A percentile compares a stretch with the other conserved stretches of the same genome.
Conservation (phyloP, 805 yeast species). For the Wickerhamiella allomyrinae region DNA sequence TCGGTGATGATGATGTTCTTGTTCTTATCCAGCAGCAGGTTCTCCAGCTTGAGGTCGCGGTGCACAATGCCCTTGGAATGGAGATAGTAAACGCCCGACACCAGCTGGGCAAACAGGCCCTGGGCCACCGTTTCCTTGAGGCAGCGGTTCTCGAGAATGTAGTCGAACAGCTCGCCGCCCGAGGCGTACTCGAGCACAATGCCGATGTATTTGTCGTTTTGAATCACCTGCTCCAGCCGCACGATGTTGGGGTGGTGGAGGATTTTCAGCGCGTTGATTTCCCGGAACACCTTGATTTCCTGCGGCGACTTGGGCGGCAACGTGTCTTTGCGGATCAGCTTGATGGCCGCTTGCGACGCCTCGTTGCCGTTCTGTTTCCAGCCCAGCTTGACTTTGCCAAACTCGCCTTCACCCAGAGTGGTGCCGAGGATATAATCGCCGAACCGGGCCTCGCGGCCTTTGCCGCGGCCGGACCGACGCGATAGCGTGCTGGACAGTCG, state of each 20-base stretch:
- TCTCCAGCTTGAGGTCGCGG: conserved; percentile 63
- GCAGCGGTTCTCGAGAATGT: conserved; percentile 72
- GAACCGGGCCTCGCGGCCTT: conserved; percentile 42
- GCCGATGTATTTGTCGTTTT: conserved; percentile 88
- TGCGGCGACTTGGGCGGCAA: conserved; percentile 76
- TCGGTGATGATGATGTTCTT: conserved; percentile 78
- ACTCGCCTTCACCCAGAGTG: conserved; percentile 94
- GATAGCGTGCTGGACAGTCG: conserved; percentile 18
- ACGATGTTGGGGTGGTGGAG: conserved; percentile 91
- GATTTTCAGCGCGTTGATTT: conserved; percentile 68
- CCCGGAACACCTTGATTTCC: conserved; percentile 81
- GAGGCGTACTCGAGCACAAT: conserved; percentile 93
- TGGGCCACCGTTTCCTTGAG: conserved; percentile 81
- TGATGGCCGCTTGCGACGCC: conserved; percentile 73
- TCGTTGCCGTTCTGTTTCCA: conserved; percentile 74
- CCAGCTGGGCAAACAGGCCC: conserved; percentile 77
- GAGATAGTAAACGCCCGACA: conserved; percentile 85
- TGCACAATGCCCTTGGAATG: conserved; percentile 71
- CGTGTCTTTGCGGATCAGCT: conserved; percentile 74
- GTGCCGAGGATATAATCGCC: conserved; percentile 86
- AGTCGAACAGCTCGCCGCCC: conserved; percentile 93
- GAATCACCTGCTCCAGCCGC: conserved; percentile 78
- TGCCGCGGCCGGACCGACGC: conserved; percentile 19
- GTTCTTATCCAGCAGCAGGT: conserved; percentile 66
- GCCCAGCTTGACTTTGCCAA: conserved; percentile 93